These are phyloP conservation scores for Dryas alaskensis DNA, from an alignment of 306 rosid species.

Conservation along the genomic window DNA sequence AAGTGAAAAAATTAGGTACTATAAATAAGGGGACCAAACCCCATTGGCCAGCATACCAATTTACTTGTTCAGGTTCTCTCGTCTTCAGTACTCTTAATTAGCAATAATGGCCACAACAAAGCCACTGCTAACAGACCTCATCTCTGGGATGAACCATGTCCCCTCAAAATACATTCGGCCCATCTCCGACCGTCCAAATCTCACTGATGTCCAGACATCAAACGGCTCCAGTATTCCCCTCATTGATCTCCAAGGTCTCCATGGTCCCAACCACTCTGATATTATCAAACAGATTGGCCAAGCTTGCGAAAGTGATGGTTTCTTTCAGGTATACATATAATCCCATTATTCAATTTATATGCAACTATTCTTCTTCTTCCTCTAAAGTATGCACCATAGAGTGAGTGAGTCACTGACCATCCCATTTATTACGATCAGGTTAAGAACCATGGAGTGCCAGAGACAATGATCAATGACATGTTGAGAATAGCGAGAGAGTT, in stretches of 20 bases:
- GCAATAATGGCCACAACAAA: conserved; percentile 21
- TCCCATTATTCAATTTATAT: too few relatives aligned
- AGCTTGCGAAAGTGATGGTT: conserved; percentile 39
- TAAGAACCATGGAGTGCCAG: conserved; percentile 42
- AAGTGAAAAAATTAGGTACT: too few relatives aligned
- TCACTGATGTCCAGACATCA: conserved; percentile 20
- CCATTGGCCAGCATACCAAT: too few relatives aligned
- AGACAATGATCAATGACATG: conserved; percentile 7
- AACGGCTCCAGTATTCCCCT: conserved; percentile 23
- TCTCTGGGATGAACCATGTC: conserved; percentile 19
- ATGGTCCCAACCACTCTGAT: conserved; percentile 32
- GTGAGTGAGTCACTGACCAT: too few relatives aligned
- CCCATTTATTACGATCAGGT: conserved; percentile 20
- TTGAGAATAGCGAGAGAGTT: conserved; percentile 30
- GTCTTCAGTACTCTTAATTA: too few relatives aligned
- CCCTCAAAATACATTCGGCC: conserved; percentile 42
- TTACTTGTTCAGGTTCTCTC: too few relatives aligned
- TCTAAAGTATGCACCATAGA: too few relatives aligned
- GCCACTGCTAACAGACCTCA: conserved; percentile 33
- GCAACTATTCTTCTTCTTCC: too few relatives aligned
- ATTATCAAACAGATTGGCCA: conserved; percentile 34
- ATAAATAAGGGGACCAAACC: too few relatives aligned
- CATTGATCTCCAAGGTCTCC: conserved; percentile 39
- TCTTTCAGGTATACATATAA: conserved; percentile 34
- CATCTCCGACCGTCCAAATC: conserved; percentile 40